These are phyloP conservation scores for Schizopora paradoxa DNA, from an alignment of 1,284 basidiomycete species.

Conservation along the genomic window DNA sequence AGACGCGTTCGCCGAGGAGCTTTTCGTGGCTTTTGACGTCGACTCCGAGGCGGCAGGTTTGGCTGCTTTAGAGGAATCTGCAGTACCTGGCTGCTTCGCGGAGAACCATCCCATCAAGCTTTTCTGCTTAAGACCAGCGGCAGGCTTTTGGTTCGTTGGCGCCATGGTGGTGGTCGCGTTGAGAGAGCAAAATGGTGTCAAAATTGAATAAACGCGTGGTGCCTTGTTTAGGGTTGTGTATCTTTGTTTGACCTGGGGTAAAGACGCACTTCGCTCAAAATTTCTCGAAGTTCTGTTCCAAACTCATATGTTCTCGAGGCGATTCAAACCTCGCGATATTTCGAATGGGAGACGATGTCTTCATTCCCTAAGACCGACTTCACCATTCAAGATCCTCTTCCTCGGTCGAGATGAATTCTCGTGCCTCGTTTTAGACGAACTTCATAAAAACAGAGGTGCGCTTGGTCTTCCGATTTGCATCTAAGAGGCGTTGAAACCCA, in stretches of 20 bases:
- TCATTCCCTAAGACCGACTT: too few species aligned
- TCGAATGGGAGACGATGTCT: too few species aligned
- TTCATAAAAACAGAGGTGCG: constrained; percentile 47
- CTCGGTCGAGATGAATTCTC: constrained; percentile 74
- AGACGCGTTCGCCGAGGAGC: neutral
- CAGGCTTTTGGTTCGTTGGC: constrained; percentile 6
- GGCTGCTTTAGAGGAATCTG: constrained; percentile 6
- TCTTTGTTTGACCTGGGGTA: too few species aligned
- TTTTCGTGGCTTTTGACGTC: constrained; percentile 26
- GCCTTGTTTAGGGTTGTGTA: too few species aligned
- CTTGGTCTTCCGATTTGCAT: constrained; percentile 5
- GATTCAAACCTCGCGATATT: too few species aligned
- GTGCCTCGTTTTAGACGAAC: constrained; percentile 48
- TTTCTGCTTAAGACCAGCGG: constrained; percentile 55
- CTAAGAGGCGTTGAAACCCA: neutral
- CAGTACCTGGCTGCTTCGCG: constrained; percentile 30
- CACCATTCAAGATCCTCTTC: constrained; percentile 56
- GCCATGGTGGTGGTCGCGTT: too few species aligned
- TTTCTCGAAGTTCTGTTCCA: too few species aligned
- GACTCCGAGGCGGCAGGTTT: constrained; percentile 24
- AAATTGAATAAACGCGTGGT: too few species aligned
- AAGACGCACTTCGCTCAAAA: too few species aligned
- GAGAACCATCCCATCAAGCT: constrained; percentile 67
- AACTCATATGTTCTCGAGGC: too few species aligned
- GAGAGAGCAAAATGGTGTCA: too few species aligned